These are phyloP conservation scores for Pseudocercospora fijiensis DNA, from an alignment of 2,329 filamentous ascomycete genomes.

Conservation along the genomic window DNA sequence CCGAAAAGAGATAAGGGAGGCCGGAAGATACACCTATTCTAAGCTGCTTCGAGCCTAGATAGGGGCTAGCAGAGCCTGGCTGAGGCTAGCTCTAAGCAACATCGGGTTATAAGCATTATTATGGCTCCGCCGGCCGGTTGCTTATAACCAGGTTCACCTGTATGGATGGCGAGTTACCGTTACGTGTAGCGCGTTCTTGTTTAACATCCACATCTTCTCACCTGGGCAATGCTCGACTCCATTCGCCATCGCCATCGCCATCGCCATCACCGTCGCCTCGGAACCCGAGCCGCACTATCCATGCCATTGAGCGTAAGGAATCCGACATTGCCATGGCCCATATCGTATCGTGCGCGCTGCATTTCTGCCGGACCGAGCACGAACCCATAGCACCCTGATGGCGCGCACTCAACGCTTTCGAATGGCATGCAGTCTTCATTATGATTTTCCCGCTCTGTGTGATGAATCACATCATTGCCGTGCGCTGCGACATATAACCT, in stretches of 20 bases:
- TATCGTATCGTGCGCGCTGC: neutral
- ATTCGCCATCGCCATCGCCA: neutral
- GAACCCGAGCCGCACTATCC: neutral
- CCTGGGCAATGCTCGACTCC: neutral
- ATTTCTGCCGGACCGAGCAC: neutral
- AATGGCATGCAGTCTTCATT: neutral
- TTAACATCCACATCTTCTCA: neutral
- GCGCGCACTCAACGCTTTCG: neutral
- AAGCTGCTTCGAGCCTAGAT: no score
- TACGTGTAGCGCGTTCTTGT: neutral
- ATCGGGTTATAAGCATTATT: no score
- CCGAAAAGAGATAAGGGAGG: no score
- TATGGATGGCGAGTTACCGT: neutral
- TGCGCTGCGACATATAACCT: neutral
- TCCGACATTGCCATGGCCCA: neutral
- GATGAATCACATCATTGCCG: constrained; percentile 7
- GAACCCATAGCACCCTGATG: neutral
- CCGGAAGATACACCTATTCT: no score
- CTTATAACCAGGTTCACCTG: neutral
- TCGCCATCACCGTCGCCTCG: neutral
- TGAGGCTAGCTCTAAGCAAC: no score
- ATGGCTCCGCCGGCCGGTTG: no score
- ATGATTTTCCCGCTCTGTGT: neutral
- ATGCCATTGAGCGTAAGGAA: neutral
- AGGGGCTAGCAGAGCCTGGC: no score